Percentiles rank a stretch among this genome's conserved stretches.
phyloP scores from a whole-genome alignment of 164 flowering plant species.

The Macadamia tetraphylla region DNA sequence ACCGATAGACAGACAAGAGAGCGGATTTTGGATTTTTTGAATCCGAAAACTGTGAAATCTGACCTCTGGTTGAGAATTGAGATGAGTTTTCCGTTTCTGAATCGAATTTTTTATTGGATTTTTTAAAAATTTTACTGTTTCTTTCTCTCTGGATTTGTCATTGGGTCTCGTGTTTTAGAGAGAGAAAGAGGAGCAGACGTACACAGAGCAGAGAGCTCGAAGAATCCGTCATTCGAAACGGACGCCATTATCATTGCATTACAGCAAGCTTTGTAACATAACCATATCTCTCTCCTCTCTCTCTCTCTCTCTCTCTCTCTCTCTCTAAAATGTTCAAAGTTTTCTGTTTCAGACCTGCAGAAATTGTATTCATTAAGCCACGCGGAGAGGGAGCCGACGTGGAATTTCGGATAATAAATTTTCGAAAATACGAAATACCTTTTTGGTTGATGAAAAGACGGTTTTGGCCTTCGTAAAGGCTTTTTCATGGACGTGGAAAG shows the following conservation, averaged over 20 bases:
- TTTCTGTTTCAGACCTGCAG: not conserved
- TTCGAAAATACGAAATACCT: no score
- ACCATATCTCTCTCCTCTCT: no score
- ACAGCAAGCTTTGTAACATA: no score
- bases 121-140: not conserved
- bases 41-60: not conserved
- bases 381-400: no score
- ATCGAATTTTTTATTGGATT: no score
- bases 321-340: not conserved
- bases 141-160: not conserved
- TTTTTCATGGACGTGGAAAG: no score
- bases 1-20: not conserved
- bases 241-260: slow-evolving; percentile 1
- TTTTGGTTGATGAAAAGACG: no score
- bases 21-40: not conserved
- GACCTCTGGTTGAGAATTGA: not conserved
- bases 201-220: slow-evolving; percentile 14
- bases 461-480: no score
- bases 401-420: no score
- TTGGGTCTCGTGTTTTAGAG: slow-evolving; percentile 8
- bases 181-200: slow-evolving; percentile 4
- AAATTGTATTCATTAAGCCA: no score
- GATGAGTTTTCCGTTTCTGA: not conserved
- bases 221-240: slow-evolving; percentile 27
- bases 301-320: not conserved